Evolutionary conservation across 2,329 filamentous ascomycete genomes (phyloP), one percentile per base, ranked within the genome.

Genomic region (Seiridium unicorne): DNA sequence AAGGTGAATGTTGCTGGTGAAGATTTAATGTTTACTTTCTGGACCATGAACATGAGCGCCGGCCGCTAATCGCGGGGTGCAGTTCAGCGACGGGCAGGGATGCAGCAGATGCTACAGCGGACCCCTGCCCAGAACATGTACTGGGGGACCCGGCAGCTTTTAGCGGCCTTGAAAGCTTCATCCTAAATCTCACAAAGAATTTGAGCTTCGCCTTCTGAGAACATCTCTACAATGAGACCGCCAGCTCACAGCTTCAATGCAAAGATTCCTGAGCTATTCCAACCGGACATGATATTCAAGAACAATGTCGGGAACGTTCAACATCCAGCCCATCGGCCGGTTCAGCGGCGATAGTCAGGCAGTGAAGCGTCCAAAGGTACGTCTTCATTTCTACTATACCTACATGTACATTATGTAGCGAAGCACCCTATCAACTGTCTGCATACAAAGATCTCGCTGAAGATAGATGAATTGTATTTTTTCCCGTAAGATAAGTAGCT

Each of bases 291-390:
- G 49, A 5, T 13, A 18, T 4, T n/a, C 8, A 18, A 7, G 32
- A 4, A 53, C 18, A 26, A 70, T 70, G 68, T 59, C 63, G 7
- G 61, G 42, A 11, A 48, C 57, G 6, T 93, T 92, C 71, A 74
- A 85, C 32, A 85, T 93, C 62, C 84, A 90, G 66, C 90, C 90
- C n/a, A 77, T 90, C 58, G 79, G 82, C 60, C 85, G 88, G 54
- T 94, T 94, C 71, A 77, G 78, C 46, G 88, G 89, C 60, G 79
- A 81, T 54, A 89, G 86, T 69, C 85, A 90, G 62, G 82, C 89
- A 3, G 89, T 96, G 62, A 88, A 89, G 70, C 82, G 91, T 65
- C 92, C 92, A 26, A 91, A 85, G 78, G 90, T 90, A 75, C 68
- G 76, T 55, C 31, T 46, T 49, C 26, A 13, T 31, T 53, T 35